phyloP scores from a whole-genome alignment of 768 basidiomycete species.

The Boletus subparvulus region DNA sequence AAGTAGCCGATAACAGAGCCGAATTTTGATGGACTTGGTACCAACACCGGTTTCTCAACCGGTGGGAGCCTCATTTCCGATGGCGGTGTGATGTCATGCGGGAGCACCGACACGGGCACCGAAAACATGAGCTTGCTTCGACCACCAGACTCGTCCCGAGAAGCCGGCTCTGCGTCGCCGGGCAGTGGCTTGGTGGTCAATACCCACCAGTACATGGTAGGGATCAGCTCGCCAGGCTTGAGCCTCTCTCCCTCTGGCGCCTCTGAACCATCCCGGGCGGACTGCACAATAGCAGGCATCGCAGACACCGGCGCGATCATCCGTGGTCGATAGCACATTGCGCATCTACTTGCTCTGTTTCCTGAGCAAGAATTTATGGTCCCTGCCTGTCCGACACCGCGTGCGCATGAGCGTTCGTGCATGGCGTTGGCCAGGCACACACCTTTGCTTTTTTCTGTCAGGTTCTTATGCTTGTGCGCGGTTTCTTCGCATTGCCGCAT shows the following conservation, averaged over 20 bases:
- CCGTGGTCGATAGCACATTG: constrained; percentile 45
- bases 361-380: constrained; percentile 85
- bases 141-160: constrained; percentile 5
- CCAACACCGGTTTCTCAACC: no score
- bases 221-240: constrained; percentile 36
- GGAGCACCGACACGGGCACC: constrained; percentile 43
- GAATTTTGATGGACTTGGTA: no score
- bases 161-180: constrained; percentile 2
- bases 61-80: no score
- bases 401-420: background rate
- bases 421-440: background rate
- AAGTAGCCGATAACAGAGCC: no score
- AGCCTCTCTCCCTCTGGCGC: constrained; percentile 41
- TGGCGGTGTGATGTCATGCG: background rate
- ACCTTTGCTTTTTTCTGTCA: constrained; percentile 56
- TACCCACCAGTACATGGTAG: constrained; percentile 55
- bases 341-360: constrained; percentile 74
- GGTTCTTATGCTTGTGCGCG: constrained; percentile 74
- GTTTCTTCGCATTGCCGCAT: constrained; percentile 77
- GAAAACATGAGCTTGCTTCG: constrained; percentile 45
- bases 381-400: constrained; percentile 52
- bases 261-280: constrained; percentile 32
- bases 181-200: background rate
- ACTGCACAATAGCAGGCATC: constrained; percentile 28
- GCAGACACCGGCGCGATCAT: constrained; percentile 40